These are phyloP conservation scores for Chlorella sp. DNA, from an alignment of 139 green algal species.

Conservation along the genomic window DNA sequence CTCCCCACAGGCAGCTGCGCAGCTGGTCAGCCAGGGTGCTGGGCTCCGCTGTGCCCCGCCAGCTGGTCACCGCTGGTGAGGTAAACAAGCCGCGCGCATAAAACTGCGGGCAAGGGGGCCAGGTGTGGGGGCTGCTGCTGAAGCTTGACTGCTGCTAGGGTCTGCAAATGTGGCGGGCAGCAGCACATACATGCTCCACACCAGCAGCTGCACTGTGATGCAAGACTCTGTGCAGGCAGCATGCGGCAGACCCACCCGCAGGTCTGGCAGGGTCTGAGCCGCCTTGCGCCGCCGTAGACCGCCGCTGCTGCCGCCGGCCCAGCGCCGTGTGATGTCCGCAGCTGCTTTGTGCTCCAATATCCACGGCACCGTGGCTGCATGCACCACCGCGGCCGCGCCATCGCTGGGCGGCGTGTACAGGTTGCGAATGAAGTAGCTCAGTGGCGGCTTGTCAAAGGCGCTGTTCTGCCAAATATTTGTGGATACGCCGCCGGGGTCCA, in stretches of 20 bases:
- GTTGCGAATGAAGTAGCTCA: conserved; percentile 63
- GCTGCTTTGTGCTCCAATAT: not conserved
- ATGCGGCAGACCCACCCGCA: not conserved
- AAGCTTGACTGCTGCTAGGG: no score
- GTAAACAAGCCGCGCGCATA: conserved; percentile 83
- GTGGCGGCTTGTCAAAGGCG: conserved; percentile 52
- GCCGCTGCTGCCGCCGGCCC: not conserved
- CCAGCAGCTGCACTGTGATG: no score
- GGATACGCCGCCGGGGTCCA: conserved; percentile 77
- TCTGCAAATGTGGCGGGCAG: no score
- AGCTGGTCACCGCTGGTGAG: conserved; percentile 48
- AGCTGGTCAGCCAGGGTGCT: conserved; percentile 13
- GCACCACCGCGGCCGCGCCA: conserved; percentile 63
- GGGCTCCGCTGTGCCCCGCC: not conserved
- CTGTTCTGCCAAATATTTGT: conserved; percentile 75
- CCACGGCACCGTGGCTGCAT: conserved; percentile 70
- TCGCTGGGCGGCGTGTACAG: conserved; percentile 76
- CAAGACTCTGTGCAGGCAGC: no score
- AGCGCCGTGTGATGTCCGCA: conserved; percentile 11
- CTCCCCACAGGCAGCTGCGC: conserved; percentile 47
- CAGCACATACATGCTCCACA: no score
- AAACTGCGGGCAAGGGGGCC: conserved; percentile 53
- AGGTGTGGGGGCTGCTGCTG: not conserved
- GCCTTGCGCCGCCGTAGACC: not conserved
- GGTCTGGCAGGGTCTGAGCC: not conserved